Percentiles rank a stretch among this genome's conserved stretches.
These are phyloP conservation scores for Piper longum DNA, from an alignment of 164 flowering plant genomes.

Conservation along the genomic window DNA sequence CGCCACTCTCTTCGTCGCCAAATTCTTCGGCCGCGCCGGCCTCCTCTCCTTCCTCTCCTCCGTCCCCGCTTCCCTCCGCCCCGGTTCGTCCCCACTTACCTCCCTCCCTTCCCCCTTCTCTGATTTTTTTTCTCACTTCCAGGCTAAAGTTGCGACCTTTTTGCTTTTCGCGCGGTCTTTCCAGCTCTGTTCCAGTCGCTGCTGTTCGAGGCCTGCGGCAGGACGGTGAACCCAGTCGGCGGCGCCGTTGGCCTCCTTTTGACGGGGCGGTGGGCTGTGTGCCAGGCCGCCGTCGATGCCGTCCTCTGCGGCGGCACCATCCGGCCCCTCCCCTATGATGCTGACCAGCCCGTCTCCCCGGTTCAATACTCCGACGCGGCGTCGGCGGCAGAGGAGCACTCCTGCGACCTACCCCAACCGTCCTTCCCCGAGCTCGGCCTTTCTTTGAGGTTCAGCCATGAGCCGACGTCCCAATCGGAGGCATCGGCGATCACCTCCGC, in stretches of 20 bases:
- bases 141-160: not conserved
- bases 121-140: too few relatives aligned
- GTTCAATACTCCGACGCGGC: conserved; percentile 19
- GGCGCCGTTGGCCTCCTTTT: conserved; percentile 82
- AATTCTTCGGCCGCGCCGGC: conserved; percentile 79
- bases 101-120: too few relatives aligned
- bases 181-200: conserved; percentile 66
- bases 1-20: conserved; percentile 78
- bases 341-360: conserved; percentile 7
- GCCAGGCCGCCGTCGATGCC: conserved; percentile 68
- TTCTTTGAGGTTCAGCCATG: conserved; percentile 23
- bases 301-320: conserved; percentile 54
- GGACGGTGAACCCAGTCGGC: conserved; percentile 74
- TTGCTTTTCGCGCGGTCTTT: not conserved
- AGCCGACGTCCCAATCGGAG: conserved; percentile 53
- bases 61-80: conserved; percentile 43
- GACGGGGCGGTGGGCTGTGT: conserved; percentile 70
- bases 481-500: conserved; percentile 46
- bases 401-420: conserved; percentile 1
- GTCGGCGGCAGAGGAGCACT: conserved; percentile 15
- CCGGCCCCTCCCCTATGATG: conserved; percentile 28
- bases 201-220: conserved; percentile 63
- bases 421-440: conserved; percentile 45
- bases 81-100: conserved; percentile 24
- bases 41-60: conserved; percentile 66